phyloP scores from a whole-genome alignment of 2,329 filamentous ascomycete genomes.

The Arthrinium phaeospermum region DNA sequence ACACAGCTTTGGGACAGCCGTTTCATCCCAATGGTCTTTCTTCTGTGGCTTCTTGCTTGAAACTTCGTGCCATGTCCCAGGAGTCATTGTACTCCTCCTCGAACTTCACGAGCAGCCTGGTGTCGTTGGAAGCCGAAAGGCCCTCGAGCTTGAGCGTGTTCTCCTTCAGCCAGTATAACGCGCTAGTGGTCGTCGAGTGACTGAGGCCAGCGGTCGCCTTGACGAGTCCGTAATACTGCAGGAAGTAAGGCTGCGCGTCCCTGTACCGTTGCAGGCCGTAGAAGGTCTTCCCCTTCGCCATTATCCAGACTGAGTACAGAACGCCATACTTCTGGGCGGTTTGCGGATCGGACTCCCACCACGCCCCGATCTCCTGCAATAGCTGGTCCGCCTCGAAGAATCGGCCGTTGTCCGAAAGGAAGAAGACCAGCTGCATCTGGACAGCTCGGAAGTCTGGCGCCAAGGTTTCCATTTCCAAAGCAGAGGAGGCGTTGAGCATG shows the following conservation, averaged over 20 bases:
- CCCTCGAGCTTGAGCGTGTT: constrained; percentile 16
- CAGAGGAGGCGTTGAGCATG: neutral
- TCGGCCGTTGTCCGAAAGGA: neutral
- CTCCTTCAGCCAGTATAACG: constrained; percentile 14
- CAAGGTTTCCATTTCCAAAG: neutral
- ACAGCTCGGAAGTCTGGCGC: neutral
- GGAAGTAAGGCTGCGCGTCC: constrained; percentile 16
- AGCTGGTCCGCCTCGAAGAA: neutral
- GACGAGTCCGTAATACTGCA: neutral
- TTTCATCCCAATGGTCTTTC: neutral
- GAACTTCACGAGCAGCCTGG: neutral
- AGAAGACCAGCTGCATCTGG: constrained; percentile 8
- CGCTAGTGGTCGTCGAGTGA: neutral
- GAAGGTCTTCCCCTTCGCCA: constrained; percentile 3
- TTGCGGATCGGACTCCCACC: neutral
- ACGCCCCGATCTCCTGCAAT: neutral
- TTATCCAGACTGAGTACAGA: constrained; percentile 3
- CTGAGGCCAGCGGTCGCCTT: neutral
- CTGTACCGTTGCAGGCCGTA: neutral
- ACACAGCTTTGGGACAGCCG: neutral
- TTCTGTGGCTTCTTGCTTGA: neutral
- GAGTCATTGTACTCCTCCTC: constrained; percentile 16
- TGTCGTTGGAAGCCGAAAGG: neutral
- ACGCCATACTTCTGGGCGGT: neutral
- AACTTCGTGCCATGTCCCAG: neutral